Evolutionary conservation across 345 rosid genomes (phyloP).

Genomic region (Excoecaria agallocha): DNA sequence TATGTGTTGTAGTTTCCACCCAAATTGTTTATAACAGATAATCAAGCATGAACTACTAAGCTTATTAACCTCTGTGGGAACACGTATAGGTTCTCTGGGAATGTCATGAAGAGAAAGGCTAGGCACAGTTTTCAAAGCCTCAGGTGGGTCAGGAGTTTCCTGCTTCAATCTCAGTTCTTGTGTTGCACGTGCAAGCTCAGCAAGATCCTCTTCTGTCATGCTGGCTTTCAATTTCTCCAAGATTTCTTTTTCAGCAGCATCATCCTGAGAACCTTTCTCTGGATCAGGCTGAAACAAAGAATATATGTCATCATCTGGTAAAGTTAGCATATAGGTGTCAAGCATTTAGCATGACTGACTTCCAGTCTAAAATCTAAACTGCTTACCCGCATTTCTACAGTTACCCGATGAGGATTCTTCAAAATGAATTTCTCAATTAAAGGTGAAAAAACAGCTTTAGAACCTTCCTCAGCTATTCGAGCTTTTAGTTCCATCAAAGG

Average conservation of each 20-base stretch:
- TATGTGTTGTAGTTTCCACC: constrained; percentile 4
- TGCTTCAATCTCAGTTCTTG: constrained; percentile 80
- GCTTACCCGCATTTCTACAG: constrained; percentile 90
- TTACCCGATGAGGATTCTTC: constrained; percentile 80
- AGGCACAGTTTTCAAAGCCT: constrained; percentile 82
- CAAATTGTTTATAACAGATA: constrained; percentile 4
- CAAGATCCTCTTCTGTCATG: constrained; percentile 92
- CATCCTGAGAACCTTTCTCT: constrained; percentile 79
- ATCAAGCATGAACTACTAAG: constrained; percentile 17
- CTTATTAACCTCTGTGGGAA: constrained; percentile 70
- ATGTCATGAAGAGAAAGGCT: constrained; percentile 72
- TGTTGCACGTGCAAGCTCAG: constrained; percentile 84
- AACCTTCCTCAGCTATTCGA: constrained; percentile 79
- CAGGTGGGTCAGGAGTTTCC: constrained; percentile 96
- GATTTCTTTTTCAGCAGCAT: constrained; percentile 71
- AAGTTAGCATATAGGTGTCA: constrained; percentile 8
- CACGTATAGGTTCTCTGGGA: constrained; percentile 74
- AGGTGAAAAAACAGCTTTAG: constrained; percentile 95
- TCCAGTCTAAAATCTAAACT: constrained; percentile 8
- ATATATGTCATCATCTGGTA: constrained; percentile 20
- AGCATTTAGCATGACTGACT: constrained; percentile 9
- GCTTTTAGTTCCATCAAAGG: constrained; percentile 75
- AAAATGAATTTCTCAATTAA: constrained; percentile 77
- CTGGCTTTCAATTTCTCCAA: constrained; percentile 66
- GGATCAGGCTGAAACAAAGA: constrained; percentile 74